A percentile compares a stretch with the other conserved stretches of the same genome.
Evolutionary conservation across 768 basidiomycete genomes (phyloP).

Genomic region (Tylopilus felleus): DNA sequence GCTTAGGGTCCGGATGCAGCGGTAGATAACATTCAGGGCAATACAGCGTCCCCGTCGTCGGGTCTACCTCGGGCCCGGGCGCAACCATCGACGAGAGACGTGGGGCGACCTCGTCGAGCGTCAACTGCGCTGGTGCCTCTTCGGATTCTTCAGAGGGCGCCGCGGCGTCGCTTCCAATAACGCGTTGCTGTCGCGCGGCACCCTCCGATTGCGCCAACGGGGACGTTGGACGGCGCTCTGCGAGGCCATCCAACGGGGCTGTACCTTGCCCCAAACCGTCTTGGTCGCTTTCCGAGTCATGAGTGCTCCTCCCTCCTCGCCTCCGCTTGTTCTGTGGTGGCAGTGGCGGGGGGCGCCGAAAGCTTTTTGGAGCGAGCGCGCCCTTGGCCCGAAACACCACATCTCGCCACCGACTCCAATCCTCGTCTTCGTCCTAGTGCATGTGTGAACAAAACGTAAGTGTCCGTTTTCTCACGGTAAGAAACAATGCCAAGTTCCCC

Average conservation of each 20-base stretch:
- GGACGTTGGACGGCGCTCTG: not conserved
- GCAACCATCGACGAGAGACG: conserved; percentile 28
- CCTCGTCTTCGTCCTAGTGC: conserved; percentile 77
- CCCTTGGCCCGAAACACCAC: conserved; percentile 78
- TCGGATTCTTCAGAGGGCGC: not conserved
- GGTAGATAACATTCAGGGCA: conserved; percentile 93
- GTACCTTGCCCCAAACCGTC: not conserved
- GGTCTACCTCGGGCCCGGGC: conserved; percentile 30
- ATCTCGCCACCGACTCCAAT: conserved; percentile 87
- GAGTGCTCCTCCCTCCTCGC: conserved; percentile 45
- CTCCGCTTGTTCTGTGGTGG: conserved; percentile 60
- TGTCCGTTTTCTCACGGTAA: not conserved
- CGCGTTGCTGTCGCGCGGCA: not conserved
- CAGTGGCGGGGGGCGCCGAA: conserved; percentile 34
- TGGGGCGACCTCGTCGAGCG: conserved; percentile 48
- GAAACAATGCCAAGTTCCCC: conserved; percentile 1
- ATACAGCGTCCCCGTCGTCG: conserved; percentile 52
- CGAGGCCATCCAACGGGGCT: not conserved
- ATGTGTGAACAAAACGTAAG: conserved; percentile 6
- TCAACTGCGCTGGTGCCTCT: conserved; percentile 26
- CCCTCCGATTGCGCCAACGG: not conserved
- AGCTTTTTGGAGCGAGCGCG: conserved; percentile 39
- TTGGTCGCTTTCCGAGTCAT: conserved; percentile 7
- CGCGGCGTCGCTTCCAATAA: not conserved
- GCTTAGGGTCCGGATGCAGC: conserved; percentile 87